A percentile compares a stretch with the other conserved stretches of the same genome.
phyloP scores from a whole-genome alignment of 2,329 filamentous ascomycete genomes.

The Fusarium ambrosium region DNA sequence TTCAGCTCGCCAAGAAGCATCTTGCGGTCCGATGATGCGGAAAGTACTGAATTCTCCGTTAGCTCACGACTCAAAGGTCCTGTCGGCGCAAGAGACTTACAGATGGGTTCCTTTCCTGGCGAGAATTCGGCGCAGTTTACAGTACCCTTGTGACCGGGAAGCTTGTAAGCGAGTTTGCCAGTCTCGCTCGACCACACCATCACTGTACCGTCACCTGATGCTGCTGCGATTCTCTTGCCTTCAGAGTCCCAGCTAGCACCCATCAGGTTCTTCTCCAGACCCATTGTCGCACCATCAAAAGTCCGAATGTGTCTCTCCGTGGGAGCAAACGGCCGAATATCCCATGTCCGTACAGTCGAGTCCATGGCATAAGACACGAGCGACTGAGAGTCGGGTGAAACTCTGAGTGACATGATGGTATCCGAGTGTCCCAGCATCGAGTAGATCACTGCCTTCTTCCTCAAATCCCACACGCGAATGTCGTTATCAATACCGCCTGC shows the following conservation, averaged over 20 bases:
- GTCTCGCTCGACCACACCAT: conserved; percentile 90
- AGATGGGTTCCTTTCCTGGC: conserved; percentile 84
- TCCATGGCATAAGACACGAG: conserved; percentile 95
- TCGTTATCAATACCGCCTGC: conserved; percentile 96
- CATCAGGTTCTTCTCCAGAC: conserved; percentile 92
- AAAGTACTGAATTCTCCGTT: conserved; percentile 75
- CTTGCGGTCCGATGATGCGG: conserved; percentile 89
- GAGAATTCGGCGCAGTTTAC: conserved; percentile 96
- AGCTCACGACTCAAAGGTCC: conserved; percentile 42
- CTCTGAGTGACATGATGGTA: conserved; percentile 87
- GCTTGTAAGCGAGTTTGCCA: conserved; percentile 93
- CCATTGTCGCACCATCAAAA: conserved; percentile 90
- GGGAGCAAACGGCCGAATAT: conserved; percentile 94
- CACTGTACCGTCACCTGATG: conserved; percentile 90
- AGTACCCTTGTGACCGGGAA: conserved; percentile 94
- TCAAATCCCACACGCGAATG: conserved; percentile 96
- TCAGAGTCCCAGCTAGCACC: conserved; percentile 90
- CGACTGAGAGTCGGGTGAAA: conserved; percentile 94
- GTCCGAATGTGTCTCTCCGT: conserved; percentile 86
- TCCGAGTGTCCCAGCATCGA: conserved; percentile 91
- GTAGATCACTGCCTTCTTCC: conserved; percentile 91
- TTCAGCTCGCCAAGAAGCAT: conserved; percentile 85
- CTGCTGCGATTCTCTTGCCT: conserved; percentile 88
- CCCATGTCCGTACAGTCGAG: conserved; percentile 94
- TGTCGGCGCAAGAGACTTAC: conserved; percentile 67